Evolutionary conservation across 2,329 filamentous ascomycete genomes (phyloP), one percentile per base, ranked within the genome.

Genomic region (Aureobasidium subglaciale): DNA sequence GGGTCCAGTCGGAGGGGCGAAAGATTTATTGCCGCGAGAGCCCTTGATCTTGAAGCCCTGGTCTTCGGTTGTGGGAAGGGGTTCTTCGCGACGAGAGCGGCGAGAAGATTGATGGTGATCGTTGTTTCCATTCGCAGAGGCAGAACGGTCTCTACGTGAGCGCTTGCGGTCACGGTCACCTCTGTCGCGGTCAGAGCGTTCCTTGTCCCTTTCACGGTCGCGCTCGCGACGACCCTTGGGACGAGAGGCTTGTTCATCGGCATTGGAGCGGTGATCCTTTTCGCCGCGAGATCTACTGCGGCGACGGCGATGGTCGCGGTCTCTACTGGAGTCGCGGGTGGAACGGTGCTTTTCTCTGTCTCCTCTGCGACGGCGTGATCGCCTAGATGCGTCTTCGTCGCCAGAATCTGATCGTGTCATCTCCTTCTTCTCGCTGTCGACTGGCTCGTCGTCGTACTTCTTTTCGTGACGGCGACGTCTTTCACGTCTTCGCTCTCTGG

Each of bases 361-460:
- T 49, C 68, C 67, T 46, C 68, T 67, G 22, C 71, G 83, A 61
- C 82, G 83, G 59, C 82, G 81, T 62, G 84, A 81, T 46, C 78
- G 71, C 60, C 78, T 81, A 34, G 70, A 71, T 62, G 79, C 82
- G 27, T 74, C 74, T 9, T 82, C 80, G 22, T 54, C 50, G 25
- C 48, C 48, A 3, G 87, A 89, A 5, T 78, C 77, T 5, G 86
- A 88, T 56, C 85, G 78, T 0, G 84, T 83, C 49, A 79, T 78
- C 45, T 83, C 78, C 41, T 67, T 65, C 74, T 72, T 61, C n/a
- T 46, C 53, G 45, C 24, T 27, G 15, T 72, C 71, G n/a, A 68
- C 65, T 10, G 61, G 59, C 25, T 71, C 72, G 29, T 71, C 62
- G n/a, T 64, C 64, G 42, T 67, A 60, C 56, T 66, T 64, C 9